Evolutionary conservation across 257 asterid genomes (phyloP).

Genomic region (Solanum piurae): DNA sequence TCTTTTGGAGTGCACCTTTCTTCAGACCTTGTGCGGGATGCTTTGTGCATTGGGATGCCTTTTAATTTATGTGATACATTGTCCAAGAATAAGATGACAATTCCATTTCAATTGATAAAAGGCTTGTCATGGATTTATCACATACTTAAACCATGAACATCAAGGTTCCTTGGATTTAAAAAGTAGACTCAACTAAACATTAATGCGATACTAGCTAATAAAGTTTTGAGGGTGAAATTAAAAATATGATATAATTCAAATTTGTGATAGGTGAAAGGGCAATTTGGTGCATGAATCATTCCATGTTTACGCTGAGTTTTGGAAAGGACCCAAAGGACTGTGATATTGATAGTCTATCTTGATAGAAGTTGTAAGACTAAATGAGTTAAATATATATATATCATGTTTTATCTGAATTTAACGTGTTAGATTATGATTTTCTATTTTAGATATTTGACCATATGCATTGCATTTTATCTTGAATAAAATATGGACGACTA

Average conservation of each 20-base stretch:
- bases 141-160: neutral
- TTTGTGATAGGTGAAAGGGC: neutral
- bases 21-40: fast-evolving
- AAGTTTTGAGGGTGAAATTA: neutral
- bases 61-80: neutral
- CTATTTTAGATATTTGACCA: neutral
- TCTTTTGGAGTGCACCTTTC: neutral
- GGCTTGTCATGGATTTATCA: neutral
- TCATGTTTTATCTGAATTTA: neutral
- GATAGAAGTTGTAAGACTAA: fast-evolving
- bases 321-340: neutral
- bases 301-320: neutral
- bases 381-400: neutral
- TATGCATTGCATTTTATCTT: neutral
- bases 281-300: neutral
- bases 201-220: neutral
- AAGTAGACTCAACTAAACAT: neutral
- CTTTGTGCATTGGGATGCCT: neutral
- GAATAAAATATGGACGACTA: neutral
- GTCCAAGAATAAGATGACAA: neutral
- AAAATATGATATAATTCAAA: neutral
- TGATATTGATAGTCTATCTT: neutral
- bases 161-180: neutral
- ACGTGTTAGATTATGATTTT: too few relatives aligned
- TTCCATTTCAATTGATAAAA: neutral